phyloP scores from a whole-genome alignment of 257 asterid species.

The Orobanche coerulescens region DNA sequence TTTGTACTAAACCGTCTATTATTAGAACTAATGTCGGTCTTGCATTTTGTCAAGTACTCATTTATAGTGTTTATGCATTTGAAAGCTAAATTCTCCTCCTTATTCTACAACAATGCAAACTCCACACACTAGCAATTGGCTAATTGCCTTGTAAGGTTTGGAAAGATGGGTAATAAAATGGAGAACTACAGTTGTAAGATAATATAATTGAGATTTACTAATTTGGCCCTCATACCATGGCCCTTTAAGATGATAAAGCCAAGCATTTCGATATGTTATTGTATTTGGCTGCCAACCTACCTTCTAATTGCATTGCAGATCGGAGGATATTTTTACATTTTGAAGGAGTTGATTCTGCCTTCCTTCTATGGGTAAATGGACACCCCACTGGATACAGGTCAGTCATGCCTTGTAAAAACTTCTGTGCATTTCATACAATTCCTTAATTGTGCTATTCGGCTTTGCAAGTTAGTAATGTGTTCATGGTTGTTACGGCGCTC shows the following conservation, averaged over 20 bases:
- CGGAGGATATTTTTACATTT: slow-evolving; percentile 85
- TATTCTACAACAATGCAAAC: too few species aligned
- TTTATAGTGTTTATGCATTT: too few species aligned
- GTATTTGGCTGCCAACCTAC: slow-evolving; percentile 20
- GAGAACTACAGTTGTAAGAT: not conserved
- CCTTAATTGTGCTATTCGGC: not conserved
- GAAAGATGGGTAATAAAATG: not conserved
- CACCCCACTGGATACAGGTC: slow-evolving; percentile 89
- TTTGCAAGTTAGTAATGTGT: too few species aligned
- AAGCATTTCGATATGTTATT: not conserved
- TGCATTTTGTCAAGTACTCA: too few species aligned
- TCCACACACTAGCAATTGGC: too few species aligned
- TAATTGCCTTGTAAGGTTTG: too few species aligned
- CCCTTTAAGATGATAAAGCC: not conserved
- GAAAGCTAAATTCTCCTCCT: too few species aligned
- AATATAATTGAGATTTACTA: not conserved
- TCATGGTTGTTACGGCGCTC: too few species aligned
- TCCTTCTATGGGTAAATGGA: slow-evolving; percentile 92
- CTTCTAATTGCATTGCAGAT: slow-evolving; percentile 44
- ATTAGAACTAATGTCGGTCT: too few species aligned
- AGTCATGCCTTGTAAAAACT: slow-evolving; percentile 23
- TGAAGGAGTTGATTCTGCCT: slow-evolving; percentile 98
- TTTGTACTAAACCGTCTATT: too few species aligned
- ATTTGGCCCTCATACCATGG: not conserved
- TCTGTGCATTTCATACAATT: not conserved